Evolutionary conservation across 306 rosid species (phyloP).

Genomic region (Rosa multiflora): DNA sequence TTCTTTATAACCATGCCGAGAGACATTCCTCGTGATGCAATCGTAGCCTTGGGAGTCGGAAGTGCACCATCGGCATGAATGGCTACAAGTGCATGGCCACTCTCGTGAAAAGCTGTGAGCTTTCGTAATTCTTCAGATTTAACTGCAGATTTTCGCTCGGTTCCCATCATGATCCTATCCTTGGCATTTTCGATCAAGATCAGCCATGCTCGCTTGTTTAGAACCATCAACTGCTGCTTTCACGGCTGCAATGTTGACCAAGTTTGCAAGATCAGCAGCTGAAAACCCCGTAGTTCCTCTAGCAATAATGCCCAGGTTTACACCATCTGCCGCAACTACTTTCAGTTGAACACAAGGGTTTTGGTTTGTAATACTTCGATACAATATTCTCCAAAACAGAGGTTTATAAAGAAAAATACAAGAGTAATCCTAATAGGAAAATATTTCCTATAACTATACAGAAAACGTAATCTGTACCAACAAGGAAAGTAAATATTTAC

Average conservation of each 20-base stretch:
- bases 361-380: too few relatives aligned
- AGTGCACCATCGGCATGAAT: neutral
- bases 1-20: neutral
- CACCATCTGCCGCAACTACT: neutral
- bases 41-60: neutral
- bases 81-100: neutral
- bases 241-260: neutral
- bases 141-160: neutral
- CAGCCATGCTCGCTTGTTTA: neutral
- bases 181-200: neutral
- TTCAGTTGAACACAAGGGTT: too few relatives aligned
- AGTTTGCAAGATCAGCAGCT: neutral
- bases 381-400: too few relatives aligned
- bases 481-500: too few relatives aligned
- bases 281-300: neutral
- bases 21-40: neutral
- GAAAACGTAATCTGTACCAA: too few relatives aligned
- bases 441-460: too few relatives aligned
- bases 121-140: neutral
- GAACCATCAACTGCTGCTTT: neutral
- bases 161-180: neutral
- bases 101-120: neutral
- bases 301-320: neutral
- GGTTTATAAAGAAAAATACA: too few relatives aligned
- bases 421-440: too few relatives aligned